A percentile compares a stretch with the other conserved stretches of the same genome.
phyloP scores from a whole-genome alignment of 768 basidiomycete species.

The Tulasnella sp. region DNA sequence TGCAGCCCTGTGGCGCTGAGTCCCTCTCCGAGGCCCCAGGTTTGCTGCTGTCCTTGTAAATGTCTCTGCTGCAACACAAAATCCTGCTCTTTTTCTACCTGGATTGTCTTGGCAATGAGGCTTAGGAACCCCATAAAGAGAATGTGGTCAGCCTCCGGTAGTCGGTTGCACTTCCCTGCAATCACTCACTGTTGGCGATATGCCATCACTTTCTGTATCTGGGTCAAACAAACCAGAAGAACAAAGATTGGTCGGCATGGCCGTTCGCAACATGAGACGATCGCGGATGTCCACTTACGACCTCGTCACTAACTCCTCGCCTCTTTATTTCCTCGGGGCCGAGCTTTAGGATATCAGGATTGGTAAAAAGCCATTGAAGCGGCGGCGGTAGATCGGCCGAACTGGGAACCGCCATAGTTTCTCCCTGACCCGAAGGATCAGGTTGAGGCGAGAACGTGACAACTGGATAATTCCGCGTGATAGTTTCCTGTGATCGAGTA shows the following conservation, averaged over 20 bases:
- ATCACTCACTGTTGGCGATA: not conserved
- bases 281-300: not conserved
- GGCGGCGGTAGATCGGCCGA: not conserved
- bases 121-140: not conserved
- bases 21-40: not conserved
- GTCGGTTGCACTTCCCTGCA: not conserved
- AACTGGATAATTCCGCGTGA: not conserved
- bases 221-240: not conserved
- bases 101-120: not conserved
- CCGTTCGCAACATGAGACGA: not conserved
- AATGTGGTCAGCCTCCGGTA: not conserved
- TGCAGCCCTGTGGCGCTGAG: not conserved
- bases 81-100: not conserved
- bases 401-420: not conserved
- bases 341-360: not conserved
- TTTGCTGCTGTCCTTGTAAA: not conserved
- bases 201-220: not conserved
- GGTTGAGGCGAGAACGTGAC: not conserved
- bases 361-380: not conserved
- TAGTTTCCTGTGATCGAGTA: not conserved
- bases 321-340: not conserved
- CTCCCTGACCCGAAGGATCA: not conserved
- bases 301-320: not conserved
- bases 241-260: not conserved
- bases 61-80: not conserved